Conservation (phyloP, 371 early-diverging fungal genomes). For the Dichotomocladium elegans region DNA sequence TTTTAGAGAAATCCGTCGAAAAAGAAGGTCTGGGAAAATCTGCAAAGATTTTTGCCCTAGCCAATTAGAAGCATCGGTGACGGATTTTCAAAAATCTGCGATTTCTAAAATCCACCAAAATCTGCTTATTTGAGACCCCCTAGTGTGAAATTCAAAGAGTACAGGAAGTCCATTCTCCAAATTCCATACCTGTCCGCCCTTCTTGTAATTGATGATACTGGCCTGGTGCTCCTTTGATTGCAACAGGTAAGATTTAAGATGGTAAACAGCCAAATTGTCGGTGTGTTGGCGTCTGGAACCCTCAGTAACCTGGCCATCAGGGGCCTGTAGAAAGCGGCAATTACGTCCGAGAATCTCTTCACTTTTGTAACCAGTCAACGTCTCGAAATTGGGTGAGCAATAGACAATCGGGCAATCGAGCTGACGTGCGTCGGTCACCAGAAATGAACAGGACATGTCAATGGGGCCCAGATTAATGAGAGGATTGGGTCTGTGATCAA, state of each 20-base stretch:
- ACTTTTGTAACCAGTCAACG: conserved; percentile 60
- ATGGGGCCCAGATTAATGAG: conserved; percentile 65
- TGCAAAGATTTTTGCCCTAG: too few relatives aligned
- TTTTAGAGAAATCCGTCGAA: too few relatives aligned
- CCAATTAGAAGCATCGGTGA: too few relatives aligned
- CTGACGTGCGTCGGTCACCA: conserved; percentile 53
- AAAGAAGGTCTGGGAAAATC: too few relatives aligned
- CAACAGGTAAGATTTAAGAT: conserved; percentile 50
- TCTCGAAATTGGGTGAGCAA: conserved; percentile 61
- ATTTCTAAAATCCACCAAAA: too few relatives aligned
- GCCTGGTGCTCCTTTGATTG: conserved; percentile 61
- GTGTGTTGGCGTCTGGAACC: conserved; percentile 55
- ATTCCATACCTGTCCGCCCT: conserved; percentile 52
- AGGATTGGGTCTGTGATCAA: conserved; percentile 55
- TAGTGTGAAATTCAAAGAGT: neutral
- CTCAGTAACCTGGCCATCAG: conserved; percentile 49
- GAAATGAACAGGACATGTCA: conserved; percentile 63
- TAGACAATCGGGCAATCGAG: conserved; percentile 59
- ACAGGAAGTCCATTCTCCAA: neutral
- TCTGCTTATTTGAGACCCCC: too few relatives aligned
- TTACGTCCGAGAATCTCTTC: conserved; percentile 61
- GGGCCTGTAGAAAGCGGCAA: conserved; percentile 68
- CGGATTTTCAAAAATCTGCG: too few relatives aligned
- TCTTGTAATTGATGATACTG: conserved; percentile 64
- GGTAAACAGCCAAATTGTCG: conserved; percentile 56